Evolutionary conservation across 163 green algal genomes (phyloP).

Genomic region (Volvox carteri): DNA sequence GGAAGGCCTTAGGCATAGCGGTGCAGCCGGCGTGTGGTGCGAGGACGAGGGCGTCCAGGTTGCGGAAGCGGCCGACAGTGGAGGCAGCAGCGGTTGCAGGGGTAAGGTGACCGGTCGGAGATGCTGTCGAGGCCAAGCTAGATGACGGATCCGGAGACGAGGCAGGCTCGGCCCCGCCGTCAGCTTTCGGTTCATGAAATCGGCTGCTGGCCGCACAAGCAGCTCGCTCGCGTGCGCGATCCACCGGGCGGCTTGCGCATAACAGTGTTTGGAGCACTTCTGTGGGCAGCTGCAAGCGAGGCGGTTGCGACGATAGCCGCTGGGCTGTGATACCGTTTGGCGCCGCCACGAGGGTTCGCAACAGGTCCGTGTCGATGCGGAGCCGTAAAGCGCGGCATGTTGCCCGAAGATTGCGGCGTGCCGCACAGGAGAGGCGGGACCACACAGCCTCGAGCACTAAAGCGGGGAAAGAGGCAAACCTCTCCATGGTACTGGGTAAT

Average conservation of each 20-base stretch:
- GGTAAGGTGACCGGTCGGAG: not conserved
- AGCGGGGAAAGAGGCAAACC: not conserved
- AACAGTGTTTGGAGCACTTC: not conserved
- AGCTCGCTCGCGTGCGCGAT: too few species aligned
- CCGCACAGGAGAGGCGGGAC: slow-evolving; percentile 7
- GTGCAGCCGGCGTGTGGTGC: not conserved
- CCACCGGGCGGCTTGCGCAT: not conserved
- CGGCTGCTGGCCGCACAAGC: too few species aligned
- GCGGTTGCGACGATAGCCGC: not conserved
- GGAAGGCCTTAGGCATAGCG: not conserved
- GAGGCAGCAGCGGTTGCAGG: not conserved
- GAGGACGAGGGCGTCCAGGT: slow-evolving; percentile 5
- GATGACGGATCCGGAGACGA: too few species aligned
- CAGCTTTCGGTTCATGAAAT: too few species aligned
- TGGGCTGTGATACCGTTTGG: not conserved
- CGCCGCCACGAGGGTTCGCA: not conserved
- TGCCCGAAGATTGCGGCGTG: not conserved
- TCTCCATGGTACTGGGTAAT: not conserved
- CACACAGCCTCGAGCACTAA: slow-evolving; percentile 11
- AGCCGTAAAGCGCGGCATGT: not conserved
- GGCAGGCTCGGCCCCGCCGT: too few species aligned
- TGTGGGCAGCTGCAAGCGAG: not conserved
- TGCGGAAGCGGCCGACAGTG: not conserved
- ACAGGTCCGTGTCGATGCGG: not conserved
- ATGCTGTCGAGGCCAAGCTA: too few species aligned